Percentiles rank a stretch among this genome's conserved stretches.
Evolutionary conservation across 495 filamentous ascomycete species (phyloP).

Genomic region (Hypoxylon trugodes): DNA sequence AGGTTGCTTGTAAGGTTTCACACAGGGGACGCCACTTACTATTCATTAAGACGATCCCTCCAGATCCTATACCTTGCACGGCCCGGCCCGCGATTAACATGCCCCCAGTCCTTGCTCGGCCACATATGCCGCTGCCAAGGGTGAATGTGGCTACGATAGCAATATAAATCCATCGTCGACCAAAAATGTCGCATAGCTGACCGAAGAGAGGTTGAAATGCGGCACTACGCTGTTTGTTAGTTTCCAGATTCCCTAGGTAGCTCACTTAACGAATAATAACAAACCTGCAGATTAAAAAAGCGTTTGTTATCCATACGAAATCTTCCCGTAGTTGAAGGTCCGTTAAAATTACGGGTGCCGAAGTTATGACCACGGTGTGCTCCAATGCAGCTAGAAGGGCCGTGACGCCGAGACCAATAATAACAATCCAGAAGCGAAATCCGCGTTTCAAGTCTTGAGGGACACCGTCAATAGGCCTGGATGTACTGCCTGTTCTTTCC

Average conservation of each 20-base stretch:
- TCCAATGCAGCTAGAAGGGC: conserved; percentile 48
- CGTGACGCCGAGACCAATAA: conserved; percentile 33
- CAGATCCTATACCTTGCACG: conserved; percentile 78
- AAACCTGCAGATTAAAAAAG: conserved; percentile 66
- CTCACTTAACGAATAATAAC: not conserved
- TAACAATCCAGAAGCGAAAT: conserved; percentile 40
- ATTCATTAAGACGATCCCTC: conserved; percentile 72
- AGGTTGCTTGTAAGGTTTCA: not conserved
- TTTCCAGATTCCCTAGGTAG: not conserved
- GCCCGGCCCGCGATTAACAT: conserved; percentile 78
- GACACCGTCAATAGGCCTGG: too few relatives aligned
- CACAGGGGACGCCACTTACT: too few relatives aligned
- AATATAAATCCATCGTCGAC: conserved; percentile 51
- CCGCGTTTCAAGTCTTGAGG: too few relatives aligned
- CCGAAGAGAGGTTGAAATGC: conserved; percentile 52
- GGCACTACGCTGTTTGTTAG: conserved; percentile 35
- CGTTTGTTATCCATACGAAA: conserved; percentile 68
- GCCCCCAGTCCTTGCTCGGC: conserved; percentile 33
- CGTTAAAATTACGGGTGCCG: conserved; percentile 44
- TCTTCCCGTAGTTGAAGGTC: conserved; percentile 27
- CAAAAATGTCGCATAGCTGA: conserved; percentile 55
- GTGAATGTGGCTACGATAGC: conserved; percentile 40
- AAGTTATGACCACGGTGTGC: conserved; percentile 53
- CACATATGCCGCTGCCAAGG: conserved; percentile 49
- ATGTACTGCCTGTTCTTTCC: too few relatives aligned